Conservation (phyloP, 495 filamentous ascomycete species). For the Mycothermus thermophilus region DNA sequence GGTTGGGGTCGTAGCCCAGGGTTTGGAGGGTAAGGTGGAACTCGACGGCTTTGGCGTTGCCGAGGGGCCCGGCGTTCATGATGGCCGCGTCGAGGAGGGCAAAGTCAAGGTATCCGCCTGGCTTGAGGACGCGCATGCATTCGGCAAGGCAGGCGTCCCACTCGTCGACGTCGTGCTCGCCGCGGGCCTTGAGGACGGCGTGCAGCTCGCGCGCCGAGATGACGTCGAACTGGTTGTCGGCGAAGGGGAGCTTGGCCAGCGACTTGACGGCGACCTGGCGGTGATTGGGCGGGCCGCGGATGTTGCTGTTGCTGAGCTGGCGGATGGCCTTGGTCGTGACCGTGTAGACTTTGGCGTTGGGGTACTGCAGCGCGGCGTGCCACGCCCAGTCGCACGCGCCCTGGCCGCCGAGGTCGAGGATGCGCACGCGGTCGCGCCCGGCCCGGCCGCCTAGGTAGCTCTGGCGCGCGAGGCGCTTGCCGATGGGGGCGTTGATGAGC, state of each 20-base stretch:
- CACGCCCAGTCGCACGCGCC: conserved; percentile 87
- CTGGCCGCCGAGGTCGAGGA: conserved; percentile 82
- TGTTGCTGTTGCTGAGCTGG: conserved; percentile 51
- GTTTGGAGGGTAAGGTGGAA: conserved; percentile 81
- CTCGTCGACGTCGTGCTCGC: conserved; percentile 55
- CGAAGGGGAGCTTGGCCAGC: conserved; percentile 74
- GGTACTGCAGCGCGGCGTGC: conserved; percentile 75
- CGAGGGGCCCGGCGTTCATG: conserved; percentile 63
- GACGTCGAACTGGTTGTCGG: conserved; percentile 77
- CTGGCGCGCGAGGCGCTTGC: conserved; percentile 40
- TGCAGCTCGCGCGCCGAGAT: conserved; percentile 85
- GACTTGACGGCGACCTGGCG: conserved; percentile 58
- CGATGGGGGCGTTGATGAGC: conserved; percentile 63
- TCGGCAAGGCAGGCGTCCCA: conserved; percentile 76
- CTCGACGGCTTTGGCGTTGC: conserved; percentile 68
- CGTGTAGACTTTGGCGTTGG: conserved; percentile 73
- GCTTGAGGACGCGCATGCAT: conserved; percentile 81
- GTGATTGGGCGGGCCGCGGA: conserved; percentile 78
- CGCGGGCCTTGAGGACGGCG: conserved; percentile 57
- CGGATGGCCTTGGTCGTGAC: conserved; percentile 53
- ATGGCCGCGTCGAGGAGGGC: conserved; percentile 77
- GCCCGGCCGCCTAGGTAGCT: conserved; percentile 30
- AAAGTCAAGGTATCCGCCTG: conserved; percentile 86
- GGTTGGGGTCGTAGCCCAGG: conserved; percentile 70
- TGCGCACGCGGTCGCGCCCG: conserved; percentile 42